Conservation (phyloP, 495 filamentous ascomycete species). For the Annulohypoxylon nitens region DNA sequence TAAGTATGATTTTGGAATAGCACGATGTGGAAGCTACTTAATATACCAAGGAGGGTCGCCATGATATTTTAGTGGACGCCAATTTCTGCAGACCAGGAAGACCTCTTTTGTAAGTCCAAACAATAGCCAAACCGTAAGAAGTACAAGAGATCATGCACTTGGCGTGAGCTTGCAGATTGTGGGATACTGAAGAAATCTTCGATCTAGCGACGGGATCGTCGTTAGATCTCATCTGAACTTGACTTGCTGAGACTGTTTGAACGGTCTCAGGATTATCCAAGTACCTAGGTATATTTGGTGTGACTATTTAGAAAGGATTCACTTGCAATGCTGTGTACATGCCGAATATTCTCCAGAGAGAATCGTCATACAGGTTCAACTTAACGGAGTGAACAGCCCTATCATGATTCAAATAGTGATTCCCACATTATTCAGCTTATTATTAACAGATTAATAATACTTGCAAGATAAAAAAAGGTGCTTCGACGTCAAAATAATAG, state of each 20-base stretch:
- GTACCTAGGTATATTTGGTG: neutral
- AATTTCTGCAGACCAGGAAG: neutral
- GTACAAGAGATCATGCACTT: conserved; percentile 9
- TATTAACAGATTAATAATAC: too few relatives aligned
- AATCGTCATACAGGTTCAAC: too few relatives aligned
- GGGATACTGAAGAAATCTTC: neutral
- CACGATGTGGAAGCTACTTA: neutral
- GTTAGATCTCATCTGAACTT: neutral
- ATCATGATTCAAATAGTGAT: too few relatives aligned
- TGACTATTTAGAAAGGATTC: neutral
- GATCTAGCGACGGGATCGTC: neutral
- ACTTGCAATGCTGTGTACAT: neutral
- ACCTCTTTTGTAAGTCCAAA: neutral
- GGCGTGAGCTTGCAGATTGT: neutral
- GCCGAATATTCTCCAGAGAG: too few relatives aligned
- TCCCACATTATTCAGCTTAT: too few relatives aligned
- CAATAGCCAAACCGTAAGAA: neutral
- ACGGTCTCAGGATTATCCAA: neutral
- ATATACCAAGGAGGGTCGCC: conserved; percentile 1
- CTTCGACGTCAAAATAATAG: too few relatives aligned
- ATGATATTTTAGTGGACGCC: neutral
- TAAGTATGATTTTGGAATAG: neutral
- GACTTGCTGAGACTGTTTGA: neutral
- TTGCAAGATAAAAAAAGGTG: too few relatives aligned
- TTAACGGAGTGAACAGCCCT: too few relatives aligned